phyloP scores from a whole-genome alignment of 176 grass and related monocot genomes.

The Phoenix dactylifera region DNA sequence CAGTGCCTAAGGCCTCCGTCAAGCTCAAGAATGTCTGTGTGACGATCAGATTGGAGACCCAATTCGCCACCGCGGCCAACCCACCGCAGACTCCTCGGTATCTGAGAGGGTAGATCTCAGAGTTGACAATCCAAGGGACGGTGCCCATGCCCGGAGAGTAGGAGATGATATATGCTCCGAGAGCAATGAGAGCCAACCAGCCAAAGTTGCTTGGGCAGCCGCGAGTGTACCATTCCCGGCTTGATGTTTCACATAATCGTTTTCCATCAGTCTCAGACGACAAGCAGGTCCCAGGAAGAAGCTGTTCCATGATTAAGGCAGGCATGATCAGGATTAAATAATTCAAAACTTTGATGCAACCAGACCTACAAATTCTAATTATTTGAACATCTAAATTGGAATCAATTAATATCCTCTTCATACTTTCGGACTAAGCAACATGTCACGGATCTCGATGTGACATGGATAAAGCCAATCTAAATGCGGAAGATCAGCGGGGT shows the following conservation, averaged over 20 bases:
- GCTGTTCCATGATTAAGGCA: conserved; percentile 21
- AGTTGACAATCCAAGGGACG: conserved; percentile 94
- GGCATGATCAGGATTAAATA: background rate
- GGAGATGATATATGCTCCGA: conserved; percentile 81
- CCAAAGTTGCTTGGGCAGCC: conserved; percentile 86
- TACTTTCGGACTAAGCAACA: no score
- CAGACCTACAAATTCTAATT: no score
- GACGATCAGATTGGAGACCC: conserved; percentile 94
- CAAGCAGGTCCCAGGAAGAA: conserved; percentile 74
- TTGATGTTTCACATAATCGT: conserved; percentile 24
- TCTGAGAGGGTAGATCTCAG: conserved; percentile 87
- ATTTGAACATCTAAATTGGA: no score
- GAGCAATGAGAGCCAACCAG: conserved; percentile 71
- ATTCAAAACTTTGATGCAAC: background rate
- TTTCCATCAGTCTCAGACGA: conserved; percentile 12
- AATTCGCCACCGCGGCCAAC: conserved; percentile 86
- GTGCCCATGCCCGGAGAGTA: conserved; percentile 94
- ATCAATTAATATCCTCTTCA: no score
- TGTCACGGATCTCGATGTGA: no score
- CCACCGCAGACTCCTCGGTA: conserved; percentile 90
- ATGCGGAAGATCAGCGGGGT: no score
- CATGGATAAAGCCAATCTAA: no score
- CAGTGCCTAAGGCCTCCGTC: conserved; percentile 75
- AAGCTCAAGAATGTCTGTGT: conserved; percentile 82
- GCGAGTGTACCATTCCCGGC: conserved; percentile 60